Base-by-base conservation (phyloP, 768 basidiomycete species). In the Rhodosporidiobolus odoratus region DNA sequence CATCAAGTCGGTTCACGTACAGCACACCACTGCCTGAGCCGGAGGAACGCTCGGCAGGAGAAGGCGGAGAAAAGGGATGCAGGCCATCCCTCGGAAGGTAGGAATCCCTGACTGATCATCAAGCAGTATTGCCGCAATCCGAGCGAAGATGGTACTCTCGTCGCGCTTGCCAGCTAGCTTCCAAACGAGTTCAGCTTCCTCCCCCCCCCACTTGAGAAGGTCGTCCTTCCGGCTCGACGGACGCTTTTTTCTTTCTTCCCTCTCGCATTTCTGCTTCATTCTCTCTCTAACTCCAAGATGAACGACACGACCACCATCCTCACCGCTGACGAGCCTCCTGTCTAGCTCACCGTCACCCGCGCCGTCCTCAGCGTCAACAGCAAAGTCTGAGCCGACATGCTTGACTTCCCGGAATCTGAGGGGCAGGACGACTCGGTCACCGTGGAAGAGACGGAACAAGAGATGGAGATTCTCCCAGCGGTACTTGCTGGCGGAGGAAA, bases 301-400 rank as follows among this genome's bases (percentile, higher is more conserved):
- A 27, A 27, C 47, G 34, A 25, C 41, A 37, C 9, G 8, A 41
- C 32, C 58, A 60, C 47, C 2, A 23, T 66, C 38, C 30, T 15
- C 35, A 60, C 58, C 19, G 30, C 58, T 4, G 65, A 66, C 40
- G 48, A 53, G 17, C 65, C 65, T 16, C 57, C 65, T 27, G 50
- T 54, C 48, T 2, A 27, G 16, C 16, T 60, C 58, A 54, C 25
- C 40, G 58, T 43, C 30, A 32, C 54, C 5, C 65, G 65, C 45
- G n/a, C 25, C 19, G 27, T 34, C 37, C 65, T 66, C 65, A 13
- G 59, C 58, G 58, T 50, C 27, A 12, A 23, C 17, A 45, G 48
- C 8, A 40, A n/a, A 19, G 65, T 66, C 27, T 66, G 59, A 17
- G 48, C 58, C 58, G 65, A 66, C 58, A 43, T 66, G 57, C 58